Percentiles rank a stretch among this genome's conserved stretches.
phyloP scores from a whole-genome alignment of 768 basidiomycete genomes.

The Roridomyces roridus region DNA sequence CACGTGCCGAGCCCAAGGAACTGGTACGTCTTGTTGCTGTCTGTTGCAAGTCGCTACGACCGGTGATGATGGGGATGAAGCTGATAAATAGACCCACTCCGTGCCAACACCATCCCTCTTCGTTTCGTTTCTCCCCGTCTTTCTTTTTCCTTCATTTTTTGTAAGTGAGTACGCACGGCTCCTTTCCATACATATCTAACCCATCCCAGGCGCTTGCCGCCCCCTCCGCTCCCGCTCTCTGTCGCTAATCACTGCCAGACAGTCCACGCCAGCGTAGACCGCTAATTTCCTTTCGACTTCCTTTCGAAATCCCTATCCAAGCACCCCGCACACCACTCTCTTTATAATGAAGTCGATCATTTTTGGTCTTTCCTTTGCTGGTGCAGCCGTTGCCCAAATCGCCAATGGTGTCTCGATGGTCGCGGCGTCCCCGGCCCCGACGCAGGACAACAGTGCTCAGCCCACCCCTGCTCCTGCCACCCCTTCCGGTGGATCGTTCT shows the following conservation, averaged over 20 bases:
- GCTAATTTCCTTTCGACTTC: conserved; percentile 54
- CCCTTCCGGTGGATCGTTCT: conserved; percentile 33
- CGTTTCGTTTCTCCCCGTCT: conserved; percentile 43
- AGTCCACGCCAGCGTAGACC: conserved; percentile 76
- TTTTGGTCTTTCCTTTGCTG: conserved; percentile 62
- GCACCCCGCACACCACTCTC: conserved; percentile 51
- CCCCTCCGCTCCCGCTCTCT: conserved; percentile 39
- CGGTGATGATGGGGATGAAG: no score
- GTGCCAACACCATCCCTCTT: conserved; percentile 41
- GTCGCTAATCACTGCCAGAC: conserved; percentile 66
- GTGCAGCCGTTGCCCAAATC: conserved; percentile 63
- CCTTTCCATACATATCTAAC: background rate
- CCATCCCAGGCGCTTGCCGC: conserved; percentile 50
- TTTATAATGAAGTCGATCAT: conserved; percentile 68
- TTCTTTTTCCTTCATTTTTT: conserved; percentile 41
- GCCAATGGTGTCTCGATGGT: conserved; percentile 54
- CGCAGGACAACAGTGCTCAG: conserved; percentile 32
- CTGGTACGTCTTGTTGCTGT: no score
- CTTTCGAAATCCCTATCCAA: conserved; percentile 40
- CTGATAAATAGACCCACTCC: conserved; percentile 19
- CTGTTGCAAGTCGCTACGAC: no score
- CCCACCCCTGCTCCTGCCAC: conserved; percentile 41
- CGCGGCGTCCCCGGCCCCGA: conserved; percentile 32
- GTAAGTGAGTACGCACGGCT: conserved; percentile 39
- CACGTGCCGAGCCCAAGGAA: background rate